These are phyloP conservation scores for Tolypocladium album DNA, from an alignment of 2,329 filamentous ascomycete species.

Conservation along the genomic window DNA sequence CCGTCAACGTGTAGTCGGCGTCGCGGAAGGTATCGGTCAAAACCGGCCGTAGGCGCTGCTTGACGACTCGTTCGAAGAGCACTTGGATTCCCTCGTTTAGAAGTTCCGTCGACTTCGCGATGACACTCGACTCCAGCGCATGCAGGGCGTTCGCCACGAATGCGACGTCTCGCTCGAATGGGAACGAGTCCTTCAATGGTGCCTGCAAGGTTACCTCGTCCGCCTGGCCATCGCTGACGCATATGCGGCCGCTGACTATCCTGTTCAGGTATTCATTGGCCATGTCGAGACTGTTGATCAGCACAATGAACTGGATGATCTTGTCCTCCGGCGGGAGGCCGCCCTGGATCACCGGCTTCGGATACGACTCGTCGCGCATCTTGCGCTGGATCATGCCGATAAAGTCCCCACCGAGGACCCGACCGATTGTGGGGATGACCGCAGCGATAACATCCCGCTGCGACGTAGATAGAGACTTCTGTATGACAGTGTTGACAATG, in stretches of 20 bases:
- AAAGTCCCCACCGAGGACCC: conserved; percentile 80
- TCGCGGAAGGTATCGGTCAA: conserved; percentile 86
- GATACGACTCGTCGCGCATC: conserved; percentile 94
- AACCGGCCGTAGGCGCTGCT: conserved; percentile 72
- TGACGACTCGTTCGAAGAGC: conserved; percentile 79
- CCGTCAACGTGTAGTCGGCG: conserved; percentile 67
- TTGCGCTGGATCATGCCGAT: conserved; percentile 95
- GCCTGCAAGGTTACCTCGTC: conserved; percentile 26
- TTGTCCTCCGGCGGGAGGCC: conserved; percentile 79
- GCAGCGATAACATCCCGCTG: conserved; percentile 68
- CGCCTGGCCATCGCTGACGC: conserved; percentile 25
- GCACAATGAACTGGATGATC: conserved; percentile 78
- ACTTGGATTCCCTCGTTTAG: conserved; percentile 76
- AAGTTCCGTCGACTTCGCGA: conserved; percentile 69
- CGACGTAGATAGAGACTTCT: conserved; percentile 76
- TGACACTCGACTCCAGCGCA: conserved; percentile 60
- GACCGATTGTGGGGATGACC: conserved; percentile 67
- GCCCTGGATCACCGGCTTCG: conserved; percentile 66
- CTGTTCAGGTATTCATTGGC: conserved; percentile 83
- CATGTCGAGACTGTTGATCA: conserved; percentile 93
- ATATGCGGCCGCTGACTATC: conserved; percentile 64
- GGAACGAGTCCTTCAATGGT: conserved; percentile 57
- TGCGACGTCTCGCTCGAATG: conserved; percentile 64
- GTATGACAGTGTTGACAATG: conserved; percentile 86
- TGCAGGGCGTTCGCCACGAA: conserved; percentile 60